These are phyloP conservation scores for Brassica hybrid DNA, from an alignment of 441 rosid species.

Conservation along the genomic window DNA sequence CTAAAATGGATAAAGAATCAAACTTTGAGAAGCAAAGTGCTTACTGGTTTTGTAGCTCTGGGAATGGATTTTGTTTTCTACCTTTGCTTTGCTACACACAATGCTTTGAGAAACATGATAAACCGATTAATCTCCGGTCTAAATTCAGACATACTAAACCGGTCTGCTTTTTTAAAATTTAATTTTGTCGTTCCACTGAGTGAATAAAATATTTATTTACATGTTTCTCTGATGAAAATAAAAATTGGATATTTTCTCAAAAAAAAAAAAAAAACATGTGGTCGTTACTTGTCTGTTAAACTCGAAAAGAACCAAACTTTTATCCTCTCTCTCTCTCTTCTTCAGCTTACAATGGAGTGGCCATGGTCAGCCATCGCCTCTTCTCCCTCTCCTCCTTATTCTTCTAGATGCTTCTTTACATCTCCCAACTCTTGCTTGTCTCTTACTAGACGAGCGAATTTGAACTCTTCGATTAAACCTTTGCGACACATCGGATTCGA, in stretches of 20 bases:
- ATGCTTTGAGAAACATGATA: conserved; percentile 25
- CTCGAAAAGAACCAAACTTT: conserved; percentile 31
- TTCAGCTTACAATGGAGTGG: conserved; percentile 38
- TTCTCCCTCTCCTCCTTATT: conserved; percentile 36
- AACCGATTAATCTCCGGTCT: conserved; percentile 19
- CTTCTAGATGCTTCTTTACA: conserved; percentile 24
- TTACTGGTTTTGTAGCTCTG: conserved; percentile 30
- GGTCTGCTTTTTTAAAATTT: not conserved
- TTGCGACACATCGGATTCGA: conserved; percentile 16
- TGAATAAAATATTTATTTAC: not conserved
- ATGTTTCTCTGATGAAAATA: conserved; percentile 20
- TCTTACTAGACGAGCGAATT: conserved; percentile 8
- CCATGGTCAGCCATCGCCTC: conserved; percentile 34
- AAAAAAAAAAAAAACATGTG: conserved; percentile 22
- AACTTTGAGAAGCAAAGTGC: conserved; percentile 27
- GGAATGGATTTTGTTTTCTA: conserved; percentile 17
- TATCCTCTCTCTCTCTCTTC: conserved; percentile 22
- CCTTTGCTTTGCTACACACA: conserved; percentile 30
- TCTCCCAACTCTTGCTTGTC: conserved; percentile 20
- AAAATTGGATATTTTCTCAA: not conserved
- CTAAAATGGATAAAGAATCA: conserved; percentile 12
- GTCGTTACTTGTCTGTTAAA: conserved; percentile 25
- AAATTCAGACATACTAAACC: not conserved
- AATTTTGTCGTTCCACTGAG: too few relatives aligned
- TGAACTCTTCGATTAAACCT: conserved; percentile 3